Percentiles rank a stretch among this genome's conserved stretches.
These are phyloP conservation scores for Pezicula radicicola DNA, from an alignment of 2,329 filamentous ascomycete species.

Conservation along the genomic window DNA sequence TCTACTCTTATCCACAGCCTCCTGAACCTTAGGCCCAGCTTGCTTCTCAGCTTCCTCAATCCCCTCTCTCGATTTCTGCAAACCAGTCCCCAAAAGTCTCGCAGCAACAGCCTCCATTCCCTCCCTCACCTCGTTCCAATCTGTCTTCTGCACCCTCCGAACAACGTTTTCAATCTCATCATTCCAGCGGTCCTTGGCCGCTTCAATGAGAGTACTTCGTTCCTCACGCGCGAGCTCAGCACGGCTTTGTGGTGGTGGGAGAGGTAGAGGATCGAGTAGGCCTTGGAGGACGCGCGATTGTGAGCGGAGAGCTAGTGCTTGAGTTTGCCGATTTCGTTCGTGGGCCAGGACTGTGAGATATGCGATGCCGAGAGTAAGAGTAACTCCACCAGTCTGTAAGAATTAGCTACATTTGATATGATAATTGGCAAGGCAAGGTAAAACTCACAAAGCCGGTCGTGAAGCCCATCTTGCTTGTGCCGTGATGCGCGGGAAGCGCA, in stretches of 20 bases:
- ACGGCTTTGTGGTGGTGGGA: slow-evolving; percentile 46
- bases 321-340: slow-evolving; percentile 61
- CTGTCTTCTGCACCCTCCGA: slow-evolving; percentile 60
- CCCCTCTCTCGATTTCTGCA: slow-evolving; percentile 24
- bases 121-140: slow-evolving; percentile 63
- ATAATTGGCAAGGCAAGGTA: not conserved
- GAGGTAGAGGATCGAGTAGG: slow-evolving; percentile 46
- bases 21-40: slow-evolving; percentile 31
- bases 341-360: slow-evolving; percentile 72
- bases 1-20: slow-evolving; percentile 35
- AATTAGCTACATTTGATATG: slow-evolving; percentile 9
- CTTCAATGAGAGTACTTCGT: slow-evolving; percentile 57
- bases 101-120: slow-evolving; percentile 48
- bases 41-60: slow-evolving; percentile 25
- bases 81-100: slow-evolving; percentile 33
- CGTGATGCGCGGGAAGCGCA: slow-evolving; percentile 13
- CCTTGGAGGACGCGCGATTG: slow-evolving; percentile 52
- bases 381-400: slow-evolving; percentile 69
- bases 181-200: slow-evolving; percentile 77
- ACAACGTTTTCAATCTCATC: slow-evolving; percentile 66
- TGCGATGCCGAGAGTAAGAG: slow-evolving; percentile 69
- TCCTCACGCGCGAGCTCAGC: slow-evolving; percentile 48
- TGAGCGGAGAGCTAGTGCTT: slow-evolving; percentile 53
- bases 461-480: slow-evolving; percentile 60
- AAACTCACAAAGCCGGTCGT: slow-evolving; percentile 67